Evolutionary conservation across 495 filamentous ascomycete genomes (phyloP).

Genomic region (Penicillium flavigenum): DNA sequence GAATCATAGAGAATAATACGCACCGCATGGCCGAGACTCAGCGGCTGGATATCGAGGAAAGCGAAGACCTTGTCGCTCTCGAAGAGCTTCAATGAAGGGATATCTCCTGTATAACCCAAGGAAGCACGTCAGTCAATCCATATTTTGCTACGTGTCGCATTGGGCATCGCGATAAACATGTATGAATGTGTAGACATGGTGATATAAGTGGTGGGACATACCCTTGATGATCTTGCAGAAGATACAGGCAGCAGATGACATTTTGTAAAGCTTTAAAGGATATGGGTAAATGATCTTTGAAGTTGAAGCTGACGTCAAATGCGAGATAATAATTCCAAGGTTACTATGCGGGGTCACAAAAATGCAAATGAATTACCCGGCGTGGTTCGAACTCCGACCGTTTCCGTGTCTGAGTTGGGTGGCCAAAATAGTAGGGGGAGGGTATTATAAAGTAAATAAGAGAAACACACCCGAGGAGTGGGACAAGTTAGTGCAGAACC

Average conservation of each 20-base stretch:
- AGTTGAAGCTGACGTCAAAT: neutral
- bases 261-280: constrained; percentile 16
- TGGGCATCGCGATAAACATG: neutral
- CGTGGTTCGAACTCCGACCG: constrained; percentile 28
- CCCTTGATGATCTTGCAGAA: constrained; percentile 99
- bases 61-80: constrained; percentile 91
- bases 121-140: constrained; percentile 2
- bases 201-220: constrained; percentile 31
- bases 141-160: neutral
- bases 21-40: constrained; percentile 81
- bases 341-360: neutral
- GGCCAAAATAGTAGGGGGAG: neutral
- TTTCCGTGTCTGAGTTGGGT: neutral
- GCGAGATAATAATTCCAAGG: neutral
- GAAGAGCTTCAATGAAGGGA: constrained; percentile 92
- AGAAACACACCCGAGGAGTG: constrained; percentile 39
- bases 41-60: constrained; percentile 93
- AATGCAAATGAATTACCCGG: neutral
- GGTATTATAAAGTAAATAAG: constrained; percentile 15
- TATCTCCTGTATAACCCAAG: constrained; percentile 63
- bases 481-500: constrained; percentile 57
- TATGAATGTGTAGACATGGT: neutral
- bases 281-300: neutral
- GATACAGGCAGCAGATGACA: constrained; percentile 70
- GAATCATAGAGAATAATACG: constrained; percentile 19